These are phyloP conservation scores for Gossypium thurberi DNA, from an alignment of 345 rosid species.

Conservation along the genomic window DNA sequence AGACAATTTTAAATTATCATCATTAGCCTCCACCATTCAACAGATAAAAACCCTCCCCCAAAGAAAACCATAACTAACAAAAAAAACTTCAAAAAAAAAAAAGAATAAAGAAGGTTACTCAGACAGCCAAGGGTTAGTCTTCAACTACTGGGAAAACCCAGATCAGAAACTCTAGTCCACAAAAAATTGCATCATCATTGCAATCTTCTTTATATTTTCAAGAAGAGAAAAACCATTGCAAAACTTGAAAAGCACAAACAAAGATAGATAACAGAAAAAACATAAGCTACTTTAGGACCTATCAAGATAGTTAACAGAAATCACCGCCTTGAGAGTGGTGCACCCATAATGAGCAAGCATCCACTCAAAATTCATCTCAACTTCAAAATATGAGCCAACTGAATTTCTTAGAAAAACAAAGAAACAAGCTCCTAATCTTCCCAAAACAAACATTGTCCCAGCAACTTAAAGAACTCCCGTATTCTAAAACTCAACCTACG, in stretches of 20 bases:
- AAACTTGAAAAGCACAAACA: too few relatives aligned
- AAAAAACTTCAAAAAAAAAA: not conserved
- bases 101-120: constrained; percentile 40
- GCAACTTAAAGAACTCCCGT: constrained; percentile 19
- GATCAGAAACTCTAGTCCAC: constrained; percentile 99
- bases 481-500: not conserved
- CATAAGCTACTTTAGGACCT: constrained; percentile 50
- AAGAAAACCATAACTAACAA: not conserved
- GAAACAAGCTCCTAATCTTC: constrained; percentile 72
- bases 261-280: not conserved
- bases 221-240: not conserved
- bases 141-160: constrained; percentile 64
- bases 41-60: not conserved
- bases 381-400: not conserved
- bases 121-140: constrained; percentile 99
- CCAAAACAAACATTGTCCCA: constrained; percentile 35
- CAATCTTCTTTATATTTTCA: constrained; percentile 14
- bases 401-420: constrained; percentile 52
- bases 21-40: constrained; percentile 46
- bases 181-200: constrained; percentile 59
- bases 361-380: constrained; percentile 40
- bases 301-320: constrained; percentile 77
- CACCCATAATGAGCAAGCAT: constrained; percentile 61
- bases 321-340: constrained; percentile 56
- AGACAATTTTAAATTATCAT: constrained; percentile 59